Evolutionary conservation across 305 asterid species (phyloP), one percentile per base, ranked within the genome.

Genomic region (Rubia balearica): DNA sequence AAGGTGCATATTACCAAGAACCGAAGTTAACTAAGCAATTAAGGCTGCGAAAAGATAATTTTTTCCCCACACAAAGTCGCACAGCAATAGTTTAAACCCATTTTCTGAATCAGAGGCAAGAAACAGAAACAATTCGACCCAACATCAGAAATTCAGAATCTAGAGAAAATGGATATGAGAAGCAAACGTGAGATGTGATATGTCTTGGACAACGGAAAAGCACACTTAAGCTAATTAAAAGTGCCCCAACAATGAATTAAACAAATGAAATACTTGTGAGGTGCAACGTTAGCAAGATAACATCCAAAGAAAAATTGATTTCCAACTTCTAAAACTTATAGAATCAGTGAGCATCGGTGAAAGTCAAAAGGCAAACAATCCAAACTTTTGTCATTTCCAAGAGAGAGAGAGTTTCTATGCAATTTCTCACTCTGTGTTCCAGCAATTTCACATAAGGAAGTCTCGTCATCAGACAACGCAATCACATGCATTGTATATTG

Each of bases 401-500:
- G 59, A 33, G 10, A 51, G 91, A 84, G 69, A 27, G 30, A 27
- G 84, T 75, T 79, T 83, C 74, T 65, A 55, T 67, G 82, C 62
- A 73, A 81, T 67, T 77, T 87, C 19, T 61, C 75, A 61, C 75
- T 22, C 60, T 83, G 85, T 63, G 83, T 80, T 74, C 69, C 81
- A 49, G 81, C 85, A 60, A 72, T 67, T 73, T 82, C 83, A 69
- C 72, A 81, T 49, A 67, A 71, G 63, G 90, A 82, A 59, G 84
- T 56, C 65, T 85, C 90, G 66, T 77, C 49, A 22, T 83, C 94
- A 48, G 92, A 74, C 53, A 84, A 70, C 73, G 53, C 77, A 83
- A 87, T 76, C 73, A 81, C 77, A 80, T 90, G 96, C 55, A 92
- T 78, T 40, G 86, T 85, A 78, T 90, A 84, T 43, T 78, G 81